Evolutionary conservation across 1,284 basidiomycete genomes (phyloP).

Genomic region (Ceratobasidium sp.): DNA sequence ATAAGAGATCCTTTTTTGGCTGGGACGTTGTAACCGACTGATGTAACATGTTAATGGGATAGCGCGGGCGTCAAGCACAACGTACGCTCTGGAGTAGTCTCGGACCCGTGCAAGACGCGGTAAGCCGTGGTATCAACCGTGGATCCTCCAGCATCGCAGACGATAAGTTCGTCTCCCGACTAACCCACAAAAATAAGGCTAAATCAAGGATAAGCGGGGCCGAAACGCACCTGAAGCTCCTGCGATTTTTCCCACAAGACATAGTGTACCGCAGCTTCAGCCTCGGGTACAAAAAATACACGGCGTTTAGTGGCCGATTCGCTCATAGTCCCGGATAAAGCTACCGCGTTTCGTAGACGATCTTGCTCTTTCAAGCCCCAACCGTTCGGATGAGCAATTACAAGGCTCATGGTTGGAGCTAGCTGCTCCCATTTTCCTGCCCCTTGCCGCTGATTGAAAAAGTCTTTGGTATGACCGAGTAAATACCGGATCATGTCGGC

Average conservation of each 20-base stretch:
- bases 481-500: constrained; percentile 16
- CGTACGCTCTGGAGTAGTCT: constrained; percentile 2
- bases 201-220: too few relatives aligned
- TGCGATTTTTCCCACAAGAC: constrained; percentile 22
- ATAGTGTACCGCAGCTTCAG: constrained; percentile 30
- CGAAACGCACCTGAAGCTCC: neutral
- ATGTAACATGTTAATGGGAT: neutral
- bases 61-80: neutral
- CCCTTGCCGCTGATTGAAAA: neutral
- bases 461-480: constrained; percentile 7
- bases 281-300: constrained; percentile 18
- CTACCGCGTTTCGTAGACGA: neutral
- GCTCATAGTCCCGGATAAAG: neutral
- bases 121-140: constrained; percentile 23
- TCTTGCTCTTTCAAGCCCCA: constrained; percentile 18
- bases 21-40: neutral
- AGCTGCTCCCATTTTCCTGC: constrained; percentile 1
- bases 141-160: constrained; percentile 23
- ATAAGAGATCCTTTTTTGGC: neutral
- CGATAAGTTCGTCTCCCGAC: constrained; percentile 6
- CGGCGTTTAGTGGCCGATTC: neutral
- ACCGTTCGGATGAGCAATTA: constrained; percentile 34
- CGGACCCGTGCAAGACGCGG: constrained; percentile 11
- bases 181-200: neutral
- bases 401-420: neutral